Conservation (phyloP, 371 early-diverging fungal genomes). For the Nosema muscidifuracis region DNA sequence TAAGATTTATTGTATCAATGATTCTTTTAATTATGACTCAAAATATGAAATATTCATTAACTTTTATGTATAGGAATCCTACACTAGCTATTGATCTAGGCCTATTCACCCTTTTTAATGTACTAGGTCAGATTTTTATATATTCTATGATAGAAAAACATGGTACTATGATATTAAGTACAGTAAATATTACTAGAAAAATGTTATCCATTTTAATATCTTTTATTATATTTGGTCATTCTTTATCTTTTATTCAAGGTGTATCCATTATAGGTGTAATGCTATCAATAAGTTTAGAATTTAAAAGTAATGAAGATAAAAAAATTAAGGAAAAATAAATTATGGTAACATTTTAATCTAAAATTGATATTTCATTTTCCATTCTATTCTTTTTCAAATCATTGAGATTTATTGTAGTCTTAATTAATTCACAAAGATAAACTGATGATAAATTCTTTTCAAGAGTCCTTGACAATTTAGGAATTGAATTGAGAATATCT, state of each 20-base stretch:
- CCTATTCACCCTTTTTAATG: slow-evolving; percentile 77
- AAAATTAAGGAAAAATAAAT: slow-evolving; percentile 1
- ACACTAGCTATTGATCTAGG: slow-evolving; percentile 72
- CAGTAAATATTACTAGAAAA: slow-evolving; percentile 86
- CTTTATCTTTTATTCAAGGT: slow-evolving; percentile 1
- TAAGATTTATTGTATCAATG: slow-evolving; percentile 70
- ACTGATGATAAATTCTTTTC: slow-evolving; percentile 23
- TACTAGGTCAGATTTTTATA: slow-evolving; percentile 89
- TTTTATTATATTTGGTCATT: slow-evolving; percentile 65
- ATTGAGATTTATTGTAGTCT: slow-evolving; percentile 35
- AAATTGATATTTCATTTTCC: slow-evolving; percentile 14
- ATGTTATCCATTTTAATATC: slow-evolving; percentile 82
- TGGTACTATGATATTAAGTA: slow-evolving; percentile 79
- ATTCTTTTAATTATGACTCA: slow-evolving; percentile 52
- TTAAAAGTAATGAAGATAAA: neutral
- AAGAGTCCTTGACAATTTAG: slow-evolving; percentile 12
- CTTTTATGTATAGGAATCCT: slow-evolving; percentile 70
- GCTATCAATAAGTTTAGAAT: slow-evolving; percentile 19
- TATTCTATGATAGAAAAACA: slow-evolving; percentile 81
- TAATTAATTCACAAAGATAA: slow-evolving; percentile 44
- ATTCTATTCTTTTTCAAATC: slow-evolving; percentile 39
- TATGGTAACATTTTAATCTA: neutral
- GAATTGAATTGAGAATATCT: slow-evolving; percentile 55
- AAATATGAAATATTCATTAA: slow-evolving; percentile 71
- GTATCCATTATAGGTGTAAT: slow-evolving; percentile 17